phyloP scores from a whole-genome alignment of 306 rosid genomes.

The Quercus dentata region DNA sequence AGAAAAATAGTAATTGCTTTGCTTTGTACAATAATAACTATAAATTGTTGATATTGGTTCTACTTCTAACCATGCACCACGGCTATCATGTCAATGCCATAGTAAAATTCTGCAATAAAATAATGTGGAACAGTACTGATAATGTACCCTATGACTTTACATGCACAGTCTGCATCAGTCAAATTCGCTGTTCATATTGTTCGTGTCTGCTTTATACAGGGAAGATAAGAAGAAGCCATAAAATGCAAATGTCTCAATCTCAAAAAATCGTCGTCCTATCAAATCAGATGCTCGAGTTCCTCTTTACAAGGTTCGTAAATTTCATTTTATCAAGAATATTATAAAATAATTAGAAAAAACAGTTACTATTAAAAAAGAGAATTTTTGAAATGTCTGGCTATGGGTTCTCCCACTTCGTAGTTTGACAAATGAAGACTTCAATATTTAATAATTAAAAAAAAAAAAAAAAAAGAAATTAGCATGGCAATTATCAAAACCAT shows the following conservation, averaged over 20 bases:
- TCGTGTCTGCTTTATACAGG: constrained; percentile 1
- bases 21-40: too few species aligned
- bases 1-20: too few species aligned
- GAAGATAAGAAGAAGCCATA: constrained; percentile 13
- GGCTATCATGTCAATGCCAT: too few species aligned
- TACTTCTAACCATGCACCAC: too few species aligned
- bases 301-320: constrained; percentile 24
- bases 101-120: too few species aligned
- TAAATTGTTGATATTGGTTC: too few species aligned
- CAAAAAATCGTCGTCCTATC: fast-evolving
- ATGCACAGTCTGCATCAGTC: too few species aligned
- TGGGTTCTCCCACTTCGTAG: too few species aligned
- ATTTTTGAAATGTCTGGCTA: background rate
- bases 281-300: constrained; percentile 1
- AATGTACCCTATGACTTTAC: too few species aligned
- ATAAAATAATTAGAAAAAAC: background rate
- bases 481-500: background rate
- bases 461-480: too few species aligned
- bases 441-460: background rate
- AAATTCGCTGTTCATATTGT: background rate
- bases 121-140: too few species aligned
- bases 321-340: background rate
- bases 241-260: background rate
- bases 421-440: background rate
- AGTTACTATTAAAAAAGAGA: background rate